Base-by-base conservation (phyloP, 1,284 basidiomycete species). In the Cutaneotrichosporon cavernicola region DNA sequence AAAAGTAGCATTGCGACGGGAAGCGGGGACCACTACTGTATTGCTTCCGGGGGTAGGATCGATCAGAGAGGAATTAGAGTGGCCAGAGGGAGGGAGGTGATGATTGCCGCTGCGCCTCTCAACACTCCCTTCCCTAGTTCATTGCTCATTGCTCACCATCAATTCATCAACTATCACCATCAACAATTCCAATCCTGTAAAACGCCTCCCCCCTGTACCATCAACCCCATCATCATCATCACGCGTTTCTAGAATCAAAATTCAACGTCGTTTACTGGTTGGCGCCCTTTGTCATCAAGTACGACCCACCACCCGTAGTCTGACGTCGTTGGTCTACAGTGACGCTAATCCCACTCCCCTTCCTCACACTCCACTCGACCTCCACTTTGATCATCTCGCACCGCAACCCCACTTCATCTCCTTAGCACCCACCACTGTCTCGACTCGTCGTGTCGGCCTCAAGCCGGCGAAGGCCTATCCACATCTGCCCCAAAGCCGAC, bases 401-500 rank as follows among this genome's bases (percentile, higher is more conserved):
- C 43, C 43, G 14, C 43, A 46, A 16, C 43, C 43, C 14, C 43
- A n/a, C 43, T 18, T 46, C 43, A 18, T 18, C 18, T 18, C 3
- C 18, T 46, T 46, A 16, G n/a, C 43, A n/a, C 43, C 7, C 14
- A n/a, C 18, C 43, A n/a, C 43, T n/a, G 43, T 46, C 43, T n/a
- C 43, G 16, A 18, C 13, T 53, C 51, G 51, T 53, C 51, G 51
- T 30, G 51, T 53, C 51, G 51, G 51, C 51, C 31, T 11, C 22
- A 7, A 6, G 31, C 30, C 51, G 51, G 30, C 51, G 51, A 31
- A 30, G 30, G 51, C 51, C 51, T 30, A 53, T 53, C 51, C 31
- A 16, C 55, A 56, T 43, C 55, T 43, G 36, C 22, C 36, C 22
- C 55, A 56, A 22, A 21, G 43, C 26, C 43, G 56, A 49, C 43